These are phyloP conservation scores for Spergularia azorica DNA, from an alignment of 179 eudicot genomes.

Conservation along the genomic window DNA sequence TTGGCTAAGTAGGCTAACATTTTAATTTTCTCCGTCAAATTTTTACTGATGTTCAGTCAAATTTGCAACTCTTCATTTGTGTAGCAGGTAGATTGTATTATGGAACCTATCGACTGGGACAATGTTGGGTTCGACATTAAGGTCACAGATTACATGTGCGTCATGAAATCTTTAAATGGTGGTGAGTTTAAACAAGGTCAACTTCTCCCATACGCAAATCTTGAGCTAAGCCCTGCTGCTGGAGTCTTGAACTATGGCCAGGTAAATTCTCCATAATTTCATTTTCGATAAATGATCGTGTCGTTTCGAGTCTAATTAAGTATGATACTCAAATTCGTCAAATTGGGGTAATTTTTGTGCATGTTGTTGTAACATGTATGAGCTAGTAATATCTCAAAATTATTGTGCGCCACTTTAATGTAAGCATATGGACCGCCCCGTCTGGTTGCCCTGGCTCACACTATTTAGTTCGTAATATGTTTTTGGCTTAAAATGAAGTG, in stretches of 20 bases:
- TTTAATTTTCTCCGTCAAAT: not conserved
- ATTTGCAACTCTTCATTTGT: not conserved
- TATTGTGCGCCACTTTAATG: too few species aligned
- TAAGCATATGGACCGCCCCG: too few species aligned
- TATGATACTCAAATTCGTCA: too few species aligned
- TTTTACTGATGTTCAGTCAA: not conserved
- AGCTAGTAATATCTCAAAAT: too few species aligned
- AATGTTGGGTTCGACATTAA: slow-evolving; percentile 59
- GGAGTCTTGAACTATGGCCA: slow-evolving; percentile 38
- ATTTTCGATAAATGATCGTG: too few species aligned
- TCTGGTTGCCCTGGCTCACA: too few species aligned
- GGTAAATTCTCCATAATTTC: slow-evolving; percentile 3
- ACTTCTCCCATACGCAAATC: slow-evolving; percentile 23
- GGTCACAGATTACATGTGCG: slow-evolving; percentile 66
- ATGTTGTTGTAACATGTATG: too few species aligned
- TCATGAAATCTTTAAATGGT: slow-evolving; percentile 41
- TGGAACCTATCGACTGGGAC: slow-evolving; percentile 51
- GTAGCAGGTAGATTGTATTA: not conserved
- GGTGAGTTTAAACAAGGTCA: slow-evolving; percentile 15
- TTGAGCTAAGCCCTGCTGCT: slow-evolving; percentile 37
- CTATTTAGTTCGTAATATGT: too few species aligned
- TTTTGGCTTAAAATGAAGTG: too few species aligned
- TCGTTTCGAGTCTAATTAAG: too few species aligned
- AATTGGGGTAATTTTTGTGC: too few species aligned
- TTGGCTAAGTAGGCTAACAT: too few species aligned